Evolutionary conservation across 73 alveolate species (phyloP).

Genomic region (Effrenium voratum): DNA sequence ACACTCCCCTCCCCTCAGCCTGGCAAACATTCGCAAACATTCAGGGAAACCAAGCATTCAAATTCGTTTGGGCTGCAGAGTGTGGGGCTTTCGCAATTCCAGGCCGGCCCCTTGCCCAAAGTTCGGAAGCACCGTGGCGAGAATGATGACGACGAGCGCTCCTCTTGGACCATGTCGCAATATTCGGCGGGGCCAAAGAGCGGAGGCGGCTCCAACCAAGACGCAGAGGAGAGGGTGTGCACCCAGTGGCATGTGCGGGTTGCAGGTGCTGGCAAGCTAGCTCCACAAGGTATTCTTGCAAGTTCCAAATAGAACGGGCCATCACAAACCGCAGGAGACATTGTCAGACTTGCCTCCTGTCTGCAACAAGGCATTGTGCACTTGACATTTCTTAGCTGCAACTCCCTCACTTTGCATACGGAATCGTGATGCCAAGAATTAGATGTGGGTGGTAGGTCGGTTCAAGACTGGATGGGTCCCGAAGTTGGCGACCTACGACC

Average conservation of each 20-base stretch:
- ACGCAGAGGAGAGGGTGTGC: constrained; percentile 27
- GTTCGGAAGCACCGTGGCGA: constrained; percentile 41
- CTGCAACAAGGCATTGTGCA: neutral
- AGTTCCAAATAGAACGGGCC: neutral
- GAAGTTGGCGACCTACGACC: constrained; percentile 72
- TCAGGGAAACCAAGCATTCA: too few relatives aligned
- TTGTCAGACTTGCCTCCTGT: constrained; percentile 51
- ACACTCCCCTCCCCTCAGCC: too few relatives aligned
- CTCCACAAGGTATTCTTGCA: neutral
- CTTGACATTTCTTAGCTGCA: too few relatives aligned
- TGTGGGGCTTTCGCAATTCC: too few relatives aligned
- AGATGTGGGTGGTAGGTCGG: neutral
- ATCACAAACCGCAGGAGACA: neutral
- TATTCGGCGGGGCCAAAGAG: constrained; percentile 49
- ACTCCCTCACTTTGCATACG: too few relatives aligned
- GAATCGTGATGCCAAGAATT: too few relatives aligned
- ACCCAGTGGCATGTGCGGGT: neutral
- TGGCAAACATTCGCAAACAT: too few relatives aligned
- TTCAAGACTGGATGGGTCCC: constrained; percentile 80
- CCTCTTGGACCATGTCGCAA: constrained; percentile 88
- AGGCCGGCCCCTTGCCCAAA: constrained; percentile 87
- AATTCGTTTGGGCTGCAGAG: too few relatives aligned
- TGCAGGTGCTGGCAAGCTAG: neutral
- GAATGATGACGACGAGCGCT: constrained; percentile 89
- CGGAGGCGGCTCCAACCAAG: too few relatives aligned